These are phyloP conservation scores for Danielia reshetovae DNA, from an alignment of 805 yeast genomes.

Conservation along the genomic window DNA sequence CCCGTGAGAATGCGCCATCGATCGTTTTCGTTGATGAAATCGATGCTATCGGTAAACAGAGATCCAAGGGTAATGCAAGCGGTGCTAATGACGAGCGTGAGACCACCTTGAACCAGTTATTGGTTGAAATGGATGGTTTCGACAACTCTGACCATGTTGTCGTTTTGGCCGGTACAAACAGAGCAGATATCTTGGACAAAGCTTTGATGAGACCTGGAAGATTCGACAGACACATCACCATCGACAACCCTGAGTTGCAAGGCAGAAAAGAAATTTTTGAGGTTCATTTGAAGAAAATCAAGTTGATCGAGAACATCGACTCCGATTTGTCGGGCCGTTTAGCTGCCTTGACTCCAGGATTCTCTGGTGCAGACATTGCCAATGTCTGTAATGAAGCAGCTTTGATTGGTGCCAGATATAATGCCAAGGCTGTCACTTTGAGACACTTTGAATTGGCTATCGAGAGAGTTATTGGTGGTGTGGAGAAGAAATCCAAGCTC, in stretches of 20 bases:
- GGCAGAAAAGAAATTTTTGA: constrained; percentile 84
- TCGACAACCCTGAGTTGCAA: constrained; percentile 83
- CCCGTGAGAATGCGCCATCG: constrained; percentile 85
- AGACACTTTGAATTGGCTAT: constrained; percentile 87
- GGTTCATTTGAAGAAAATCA: constrained; percentile 69
- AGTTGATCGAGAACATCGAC: constrained; percentile 45
- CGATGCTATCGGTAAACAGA: constrained; percentile 90
- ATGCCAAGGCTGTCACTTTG: constrained; percentile 57
- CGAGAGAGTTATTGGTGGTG: constrained; percentile 93
- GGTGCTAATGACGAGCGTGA: constrained; percentile 93
- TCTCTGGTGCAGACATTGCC: constrained; percentile 95
- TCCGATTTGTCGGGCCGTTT: constrained; percentile 69
- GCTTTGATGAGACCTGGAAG: constrained; percentile 93
- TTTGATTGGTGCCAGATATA: constrained; percentile 80
- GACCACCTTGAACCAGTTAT: constrained; percentile 83
- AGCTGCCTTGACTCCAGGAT: constrained; percentile 92
- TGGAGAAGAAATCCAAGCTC: constrained; percentile 79
- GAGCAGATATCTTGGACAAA: constrained; percentile 86
- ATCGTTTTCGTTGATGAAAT: constrained; percentile 92
- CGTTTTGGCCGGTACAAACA: constrained; percentile 91
- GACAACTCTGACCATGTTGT: constrained; percentile 85
- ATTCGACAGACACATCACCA: constrained; percentile 83
- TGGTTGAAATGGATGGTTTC: constrained; percentile 96
- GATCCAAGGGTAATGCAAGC: constrained; percentile 60
- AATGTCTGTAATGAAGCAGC: constrained; percentile 95